A percentile compares a stretch with the other conserved stretches of the same genome.
Evolutionary conservation across 352 stramenopile genomes (phyloP).

Genomic region (Thalassiosira gravida): DNA sequence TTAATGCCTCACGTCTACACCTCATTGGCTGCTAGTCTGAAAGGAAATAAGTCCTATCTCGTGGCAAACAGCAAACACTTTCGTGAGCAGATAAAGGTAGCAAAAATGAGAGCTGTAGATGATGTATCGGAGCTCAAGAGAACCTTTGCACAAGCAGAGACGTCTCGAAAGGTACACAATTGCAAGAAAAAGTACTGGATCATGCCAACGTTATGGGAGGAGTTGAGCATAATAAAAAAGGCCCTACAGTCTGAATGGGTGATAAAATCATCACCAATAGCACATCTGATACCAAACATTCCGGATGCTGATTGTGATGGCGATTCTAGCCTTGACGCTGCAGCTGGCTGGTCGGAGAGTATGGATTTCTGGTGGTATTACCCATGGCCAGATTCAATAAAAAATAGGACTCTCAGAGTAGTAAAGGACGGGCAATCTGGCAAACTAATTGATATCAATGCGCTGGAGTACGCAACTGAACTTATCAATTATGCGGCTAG

Average conservation of each 20-base stretch:
- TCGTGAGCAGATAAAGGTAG: conserved; percentile 6
- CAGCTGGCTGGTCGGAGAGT: conserved; percentile 12
- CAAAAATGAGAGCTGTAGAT: conserved; percentile 2
- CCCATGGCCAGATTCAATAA: conserved; percentile 9
- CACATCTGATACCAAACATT: conserved; percentile 14
- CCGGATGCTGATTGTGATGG: neutral
- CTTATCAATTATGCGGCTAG: conserved; percentile 42
- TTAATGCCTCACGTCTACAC: conserved; percentile 19
- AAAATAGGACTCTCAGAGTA: neutral
- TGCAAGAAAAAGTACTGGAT: conserved; percentile 11
- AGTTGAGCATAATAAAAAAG: conserved; percentile 24
- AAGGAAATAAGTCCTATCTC: neutral
- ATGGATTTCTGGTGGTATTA: conserved; percentile 34
- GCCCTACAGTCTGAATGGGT: neutral
- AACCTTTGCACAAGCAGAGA: conserved; percentile 5
- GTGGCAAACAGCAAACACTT: conserved; percentile 1
- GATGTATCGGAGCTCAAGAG: neutral
- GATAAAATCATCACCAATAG: conserved; percentile 13
- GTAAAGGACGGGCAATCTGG: conserved; percentile 15
- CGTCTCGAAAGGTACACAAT: conserved; percentile 20
- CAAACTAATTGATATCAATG: conserved; percentile 30
- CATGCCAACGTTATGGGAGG: conserved; percentile 23
- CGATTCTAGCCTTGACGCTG: conserved; percentile 12
- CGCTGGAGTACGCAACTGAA: conserved; percentile 23
- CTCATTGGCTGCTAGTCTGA: neutral